Base-by-base conservation (phyloP, 1,284 basidiomycete species). In the Paramarasmius palmivorus region DNA sequence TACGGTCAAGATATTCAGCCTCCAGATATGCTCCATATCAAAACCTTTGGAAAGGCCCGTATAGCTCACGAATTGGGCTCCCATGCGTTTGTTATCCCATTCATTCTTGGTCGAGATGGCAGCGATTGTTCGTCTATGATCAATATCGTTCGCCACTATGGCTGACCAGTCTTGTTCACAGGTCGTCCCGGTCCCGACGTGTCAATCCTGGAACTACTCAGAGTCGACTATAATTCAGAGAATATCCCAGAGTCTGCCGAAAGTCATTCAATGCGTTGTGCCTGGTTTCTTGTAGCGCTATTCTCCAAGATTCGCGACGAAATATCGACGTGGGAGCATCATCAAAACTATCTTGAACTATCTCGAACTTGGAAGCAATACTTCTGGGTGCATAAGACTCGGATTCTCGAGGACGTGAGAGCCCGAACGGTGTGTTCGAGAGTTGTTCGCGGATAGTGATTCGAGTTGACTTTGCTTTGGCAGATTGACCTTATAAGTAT, bases 31-130 rank as follows among this genome's bases (percentile, higher is more conserved):
- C 25, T 29, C n/a, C 7, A 51, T 17, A 34, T 15, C 14, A 22
- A 40, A 37, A 52, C 10, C 19, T 45, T 22, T 14, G 9, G 12
- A 14, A 38, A 41, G 22, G 17, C 46, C 42, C 15, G 35, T 9
- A 23, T 20, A 17, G 42, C 15, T 6, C 41, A 45, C 25, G 61
- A 63, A 57, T 57, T 50, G 8, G 14, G 26, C 25, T 46, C 44
- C 4, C 29, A 32, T 32, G 44, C 25, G 12, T 29, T 46, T 15
- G 12, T 46, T 1, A 46, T 46, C n/a, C 44, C 44, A 26, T 46
- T 46, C 25, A 46, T 32, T 26, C n/a, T 46, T 7, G 14, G 20
- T 25, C 41, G 41, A 6, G 29, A 32, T 12, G 29, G 29, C 12
- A 12, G 29, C 29, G 12, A 32, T 32, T 32, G 29, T 32, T 6